phyloP scores from a whole-genome alignment of 768 basidiomycete genomes.

The Neoboletus brunneissimus region DNA sequence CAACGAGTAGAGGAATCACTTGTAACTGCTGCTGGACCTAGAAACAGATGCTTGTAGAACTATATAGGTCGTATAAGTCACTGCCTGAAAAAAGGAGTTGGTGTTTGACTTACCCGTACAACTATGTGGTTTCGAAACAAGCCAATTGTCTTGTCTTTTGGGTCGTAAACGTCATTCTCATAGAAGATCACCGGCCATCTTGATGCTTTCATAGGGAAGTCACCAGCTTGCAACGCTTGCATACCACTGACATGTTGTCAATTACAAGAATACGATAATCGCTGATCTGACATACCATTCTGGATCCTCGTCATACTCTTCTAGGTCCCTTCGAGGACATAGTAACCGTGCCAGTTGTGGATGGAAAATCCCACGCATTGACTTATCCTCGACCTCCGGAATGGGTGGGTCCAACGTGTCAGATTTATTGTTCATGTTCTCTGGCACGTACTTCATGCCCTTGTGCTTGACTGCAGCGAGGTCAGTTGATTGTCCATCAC shows the following conservation, averaged over 20 bases:
- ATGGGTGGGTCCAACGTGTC: neutral
- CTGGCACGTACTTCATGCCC: neutral
- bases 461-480: neutral
- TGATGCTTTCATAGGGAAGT: neutral
- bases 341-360: neutral
- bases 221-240: neutral
- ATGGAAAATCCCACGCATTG: no score
- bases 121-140: neutral
- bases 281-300: neutral
- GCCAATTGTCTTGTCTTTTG: neutral
- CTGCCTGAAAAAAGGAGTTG: no score
- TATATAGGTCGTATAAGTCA: no score
- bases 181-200: constrained; percentile 3
- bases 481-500: neutral
- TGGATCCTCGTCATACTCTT: neutral
- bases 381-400: neutral
- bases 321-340: neutral
- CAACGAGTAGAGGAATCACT: no score
- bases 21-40: no score
- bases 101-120: no score
- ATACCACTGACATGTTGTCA: neutral
- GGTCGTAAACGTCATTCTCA: neutral
- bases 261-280: neutral
- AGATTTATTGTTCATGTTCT: neutral
- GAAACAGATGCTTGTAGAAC: no score